phyloP scores from a whole-genome alignment of 1,284 basidiomycete genomes.

The Microbotryum silenes-acaulis region DNA sequence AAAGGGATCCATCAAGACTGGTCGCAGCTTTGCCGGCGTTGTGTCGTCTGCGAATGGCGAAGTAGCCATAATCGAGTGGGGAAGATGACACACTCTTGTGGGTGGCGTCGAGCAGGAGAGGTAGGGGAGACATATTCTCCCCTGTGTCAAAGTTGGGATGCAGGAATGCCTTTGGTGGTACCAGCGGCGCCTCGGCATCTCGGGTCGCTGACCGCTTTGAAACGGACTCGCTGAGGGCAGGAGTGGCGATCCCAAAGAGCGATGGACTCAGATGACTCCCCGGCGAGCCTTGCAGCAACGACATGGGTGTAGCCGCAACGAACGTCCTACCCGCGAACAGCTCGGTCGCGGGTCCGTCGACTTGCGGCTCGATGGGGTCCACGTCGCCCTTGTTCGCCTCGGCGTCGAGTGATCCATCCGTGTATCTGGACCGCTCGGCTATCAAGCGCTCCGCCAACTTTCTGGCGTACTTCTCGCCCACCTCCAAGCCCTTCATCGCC shows the following conservation, averaged over 20 bases:
- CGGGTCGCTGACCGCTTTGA: background rate
- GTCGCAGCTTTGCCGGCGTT: background rate
- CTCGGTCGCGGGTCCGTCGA: background rate
- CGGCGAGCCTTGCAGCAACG: constrained; percentile 4
- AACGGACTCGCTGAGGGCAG: background rate
- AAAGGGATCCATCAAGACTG: no score
- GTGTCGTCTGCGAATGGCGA: background rate
- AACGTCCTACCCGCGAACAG: background rate
- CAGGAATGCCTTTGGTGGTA: constrained; percentile 2
- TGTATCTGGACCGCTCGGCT: background rate
- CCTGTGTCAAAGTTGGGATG: background rate
- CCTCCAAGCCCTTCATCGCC: constrained; percentile 16
- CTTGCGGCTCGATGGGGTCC: background rate
- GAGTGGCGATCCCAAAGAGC: background rate
- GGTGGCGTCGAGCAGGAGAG: background rate
- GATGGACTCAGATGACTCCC: background rate
- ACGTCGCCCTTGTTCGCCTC: background rate
- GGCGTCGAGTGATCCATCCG: constrained; percentile 1
- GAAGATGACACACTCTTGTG: background rate
- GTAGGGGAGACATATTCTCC: background rate
- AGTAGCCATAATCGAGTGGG: constrained; percentile 11
- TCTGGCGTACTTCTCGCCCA: constrained; percentile 3
- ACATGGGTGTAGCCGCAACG: constrained; percentile 8
- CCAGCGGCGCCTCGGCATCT: background rate
- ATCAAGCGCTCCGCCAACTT: constrained; percentile 6